These are phyloP conservation scores for Stellera chamaejasme DNA, from an alignment of 345 rosid species.

Conservation along the genomic window DNA sequence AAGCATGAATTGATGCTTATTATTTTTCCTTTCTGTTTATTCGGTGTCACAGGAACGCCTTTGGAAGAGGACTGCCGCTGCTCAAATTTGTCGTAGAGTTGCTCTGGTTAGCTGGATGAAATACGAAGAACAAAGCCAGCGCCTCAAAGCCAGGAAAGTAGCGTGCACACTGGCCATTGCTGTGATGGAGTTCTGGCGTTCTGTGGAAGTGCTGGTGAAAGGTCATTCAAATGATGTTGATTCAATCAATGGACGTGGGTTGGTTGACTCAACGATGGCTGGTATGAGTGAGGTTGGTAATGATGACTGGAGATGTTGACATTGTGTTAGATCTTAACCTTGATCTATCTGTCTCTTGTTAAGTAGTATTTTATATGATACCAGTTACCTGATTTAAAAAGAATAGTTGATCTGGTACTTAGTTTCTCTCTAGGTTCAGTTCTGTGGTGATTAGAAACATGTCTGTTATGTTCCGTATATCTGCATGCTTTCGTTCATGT, in stretches of 20 bases:
- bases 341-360: slow-evolving; percentile 3
- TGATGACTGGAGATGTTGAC: slow-evolving; percentile 23
- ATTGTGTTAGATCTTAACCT: slow-evolving; percentile 13
- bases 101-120: slow-evolving; percentile 26
- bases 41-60: slow-evolving; percentile 54
- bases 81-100: slow-evolving; percentile 33
- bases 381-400: too few species aligned
- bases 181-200: slow-evolving; percentile 33
- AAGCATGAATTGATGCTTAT: background rate
- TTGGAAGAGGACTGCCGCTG: slow-evolving; percentile 61
- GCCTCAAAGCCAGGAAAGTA: slow-evolving; percentile 16
- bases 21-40: slow-evolving; percentile 10
- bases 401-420: too few species aligned
- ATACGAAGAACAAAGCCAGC: slow-evolving; percentile 15
- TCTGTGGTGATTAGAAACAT: background rate
- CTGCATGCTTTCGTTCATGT: too few species aligned
- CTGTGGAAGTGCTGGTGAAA: slow-evolving; percentile 22
- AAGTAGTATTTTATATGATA: too few species aligned
- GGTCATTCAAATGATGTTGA: slow-evolving; percentile 21
- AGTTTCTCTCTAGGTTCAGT: background rate
- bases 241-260: slow-evolving; percentile 15
- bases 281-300: slow-evolving; percentile 20
- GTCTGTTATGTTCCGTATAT: too few species aligned
- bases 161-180: slow-evolving; percentile 26
- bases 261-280: slow-evolving; percentile 12